Evolutionary conservation across 1,284 basidiomycete genomes (phyloP).

Genomic region (Gastroboletus turbinatus): DNA sequence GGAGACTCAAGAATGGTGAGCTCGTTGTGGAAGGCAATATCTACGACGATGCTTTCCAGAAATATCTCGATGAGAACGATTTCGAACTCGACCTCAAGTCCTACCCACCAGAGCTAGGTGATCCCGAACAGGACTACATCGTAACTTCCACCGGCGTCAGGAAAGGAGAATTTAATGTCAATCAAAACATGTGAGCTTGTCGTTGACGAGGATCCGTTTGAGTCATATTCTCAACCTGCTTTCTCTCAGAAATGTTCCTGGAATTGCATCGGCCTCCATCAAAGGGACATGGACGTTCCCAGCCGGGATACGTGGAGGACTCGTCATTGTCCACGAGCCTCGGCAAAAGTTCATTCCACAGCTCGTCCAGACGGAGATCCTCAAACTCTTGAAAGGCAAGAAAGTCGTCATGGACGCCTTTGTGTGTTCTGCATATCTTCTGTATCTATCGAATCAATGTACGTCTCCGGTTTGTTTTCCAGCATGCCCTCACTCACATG

Average conservation of each 20-base stretch:
- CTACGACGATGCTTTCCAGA: constrained; percentile 8
- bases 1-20: constrained; percentile 9
- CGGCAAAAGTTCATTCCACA: too few relatives aligned
- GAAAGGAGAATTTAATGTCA: neutral
- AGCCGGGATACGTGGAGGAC: too few relatives aligned
- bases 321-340: too few relatives aligned
- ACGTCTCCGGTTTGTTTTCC: neutral
- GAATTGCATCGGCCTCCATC: too few relatives aligned
- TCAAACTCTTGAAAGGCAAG: constrained; percentile 4
- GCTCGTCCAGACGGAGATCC: too few relatives aligned
- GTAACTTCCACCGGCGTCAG: constrained; percentile 9
- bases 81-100: neutral
- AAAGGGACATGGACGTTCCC: too few relatives aligned
- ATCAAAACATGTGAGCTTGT: neutral
- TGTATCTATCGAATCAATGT: constrained; percentile 22
- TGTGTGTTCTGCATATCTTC: constrained; percentile 19
- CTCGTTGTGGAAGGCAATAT: constrained; percentile 19
- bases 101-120: neutral
- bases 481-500: neutral
- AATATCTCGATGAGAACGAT: neutral
- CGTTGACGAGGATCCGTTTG: neutral
- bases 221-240: neutral
- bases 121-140: constrained; percentile 1
- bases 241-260: too few relatives aligned
- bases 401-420: constrained; percentile 12